Percentiles rank a stretch among this genome's conserved stretches.
Evolutionary conservation across 2,329 filamentous ascomycete species (phyloP).

Genomic region (Apiospora koreana): DNA sequence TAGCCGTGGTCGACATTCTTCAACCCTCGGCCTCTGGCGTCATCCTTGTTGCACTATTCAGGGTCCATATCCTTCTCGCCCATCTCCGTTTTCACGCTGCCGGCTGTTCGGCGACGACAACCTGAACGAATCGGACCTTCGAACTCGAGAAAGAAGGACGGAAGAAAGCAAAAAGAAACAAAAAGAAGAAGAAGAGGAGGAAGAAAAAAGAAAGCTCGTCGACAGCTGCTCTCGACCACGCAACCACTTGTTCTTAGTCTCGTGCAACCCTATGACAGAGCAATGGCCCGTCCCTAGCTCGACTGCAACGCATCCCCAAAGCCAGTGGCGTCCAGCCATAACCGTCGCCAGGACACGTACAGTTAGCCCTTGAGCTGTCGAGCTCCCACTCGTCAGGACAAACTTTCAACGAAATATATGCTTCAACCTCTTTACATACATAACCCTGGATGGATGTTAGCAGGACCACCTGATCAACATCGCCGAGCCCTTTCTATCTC

Average conservation of each 20-base stretch:
- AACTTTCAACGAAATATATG: neutral
- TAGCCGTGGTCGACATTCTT: neutral
- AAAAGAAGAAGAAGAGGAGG: neutral
- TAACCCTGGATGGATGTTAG: neutral
- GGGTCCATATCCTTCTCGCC: neutral
- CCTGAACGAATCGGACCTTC: neutral
- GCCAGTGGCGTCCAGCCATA: slow-evolving; percentile 1
- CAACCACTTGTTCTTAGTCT: slow-evolving; percentile 1
- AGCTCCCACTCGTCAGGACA: neutral
- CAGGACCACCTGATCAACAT: neutral
- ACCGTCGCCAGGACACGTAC: slow-evolving; percentile 2
- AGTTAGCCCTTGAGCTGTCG: neutral
- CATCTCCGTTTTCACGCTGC: neutral
- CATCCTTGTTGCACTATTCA: neutral
- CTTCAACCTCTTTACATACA: neutral
- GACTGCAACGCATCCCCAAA: neutral
- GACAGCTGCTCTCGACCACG: neutral
- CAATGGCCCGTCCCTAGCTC: slow-evolving; percentile 9
- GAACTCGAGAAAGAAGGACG: neutral
- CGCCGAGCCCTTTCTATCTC: neutral
- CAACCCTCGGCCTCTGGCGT: neutral
- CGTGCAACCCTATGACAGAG: neutral
- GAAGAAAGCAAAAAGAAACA: neutral
- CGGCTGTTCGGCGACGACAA: neutral
- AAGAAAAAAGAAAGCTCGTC: neutral